Base-by-base conservation (phyloP, 805 yeast species). In the Teunomyces pallodes region DNA sequence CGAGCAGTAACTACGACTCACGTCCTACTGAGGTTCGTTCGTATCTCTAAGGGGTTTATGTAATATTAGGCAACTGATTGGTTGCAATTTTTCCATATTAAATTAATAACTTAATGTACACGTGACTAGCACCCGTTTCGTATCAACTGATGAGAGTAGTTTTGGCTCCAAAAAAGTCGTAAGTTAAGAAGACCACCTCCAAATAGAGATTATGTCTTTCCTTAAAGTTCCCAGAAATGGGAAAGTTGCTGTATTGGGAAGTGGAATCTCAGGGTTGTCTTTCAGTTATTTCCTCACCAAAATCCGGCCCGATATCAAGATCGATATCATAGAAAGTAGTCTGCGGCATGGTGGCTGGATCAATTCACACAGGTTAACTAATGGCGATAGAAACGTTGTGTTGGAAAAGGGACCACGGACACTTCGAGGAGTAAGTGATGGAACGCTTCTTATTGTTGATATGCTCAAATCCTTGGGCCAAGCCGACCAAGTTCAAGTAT, bases 321-420 rank as follows among this genome's bases (percentile, higher is more conserved):
- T 92, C 40, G 79, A 80, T 1, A 59, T 92, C 0, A 79, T 76
- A 49, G 98, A 92, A 52, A 61, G 76, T 13, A 53, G 74, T 1
- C 46, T 58, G 0, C 68, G 81, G 35, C 66, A 81, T 4, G 97
- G 97, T 10, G 99, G 99, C 0, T 91, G 87, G 79, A 87, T 92
- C 59, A 66, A 76, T 38, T 76, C 90, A 1, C 70, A 78, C 48
- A 55, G 52, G 10, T 42, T 71, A 59, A 57, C 57, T 26, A 70
- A 60, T 9, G 56, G 50, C 14, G 57, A 54, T 9, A 55, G 57
- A 5, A 53, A 55, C 2, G 62, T 77, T 0, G 50, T 75, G 2
- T 64, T 89, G 28, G 98, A 94, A 58, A 86, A 84, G 52, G 99
- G 98, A 0, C 98, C 99, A 0, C 71, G 98, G 43, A 94, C 98